A percentile compares a stretch with the other conserved stretches of the same genome.
phyloP scores from a whole-genome alignment of 257 asterid genomes.

The Thymus mandschuricus region DNA sequence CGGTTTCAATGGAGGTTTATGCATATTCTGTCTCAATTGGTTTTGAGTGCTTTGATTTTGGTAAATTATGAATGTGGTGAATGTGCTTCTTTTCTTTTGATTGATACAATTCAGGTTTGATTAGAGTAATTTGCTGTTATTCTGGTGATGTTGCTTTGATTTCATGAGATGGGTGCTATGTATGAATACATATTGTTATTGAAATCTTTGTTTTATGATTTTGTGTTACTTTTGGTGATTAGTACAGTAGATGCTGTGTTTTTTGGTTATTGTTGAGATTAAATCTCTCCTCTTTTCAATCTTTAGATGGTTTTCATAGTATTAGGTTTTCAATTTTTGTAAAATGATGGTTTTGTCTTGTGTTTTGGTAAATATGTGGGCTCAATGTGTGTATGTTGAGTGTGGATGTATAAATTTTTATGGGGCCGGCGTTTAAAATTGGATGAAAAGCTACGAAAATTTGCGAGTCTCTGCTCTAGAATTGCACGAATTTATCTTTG shows the following conservation, averaged over 20 bases:
- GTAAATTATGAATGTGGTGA: slow-evolving; percentile 5
- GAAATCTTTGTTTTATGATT: not conserved
- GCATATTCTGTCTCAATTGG: not conserved
- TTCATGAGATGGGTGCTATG: not conserved
- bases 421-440: too few species aligned
- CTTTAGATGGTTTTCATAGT: too few species aligned
- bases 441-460: too few species aligned
- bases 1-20: slow-evolving; percentile 14
- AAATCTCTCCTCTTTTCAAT: slow-evolving; percentile 7
- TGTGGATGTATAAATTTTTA: too few species aligned
- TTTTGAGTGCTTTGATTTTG: not conserved
- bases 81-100: slow-evolving; percentile 6
- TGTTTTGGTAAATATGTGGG: too few species aligned
- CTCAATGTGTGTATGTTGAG: too few species aligned
- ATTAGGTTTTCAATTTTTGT: too few species aligned
- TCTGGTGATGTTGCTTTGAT: not conserved
- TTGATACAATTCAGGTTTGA: slow-evolving; percentile 14
- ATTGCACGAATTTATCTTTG: too few species aligned
- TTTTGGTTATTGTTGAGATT: not conserved
- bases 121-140: not conserved
- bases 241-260: too few species aligned
- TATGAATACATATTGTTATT: not conserved
- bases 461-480: too few species aligned
- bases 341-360: too few species aligned
- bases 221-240: slow-evolving; percentile 15